These are phyloP conservation scores for Brassica nigra DNA, from an alignment of 345 rosid genomes.

Conservation along the genomic window DNA sequence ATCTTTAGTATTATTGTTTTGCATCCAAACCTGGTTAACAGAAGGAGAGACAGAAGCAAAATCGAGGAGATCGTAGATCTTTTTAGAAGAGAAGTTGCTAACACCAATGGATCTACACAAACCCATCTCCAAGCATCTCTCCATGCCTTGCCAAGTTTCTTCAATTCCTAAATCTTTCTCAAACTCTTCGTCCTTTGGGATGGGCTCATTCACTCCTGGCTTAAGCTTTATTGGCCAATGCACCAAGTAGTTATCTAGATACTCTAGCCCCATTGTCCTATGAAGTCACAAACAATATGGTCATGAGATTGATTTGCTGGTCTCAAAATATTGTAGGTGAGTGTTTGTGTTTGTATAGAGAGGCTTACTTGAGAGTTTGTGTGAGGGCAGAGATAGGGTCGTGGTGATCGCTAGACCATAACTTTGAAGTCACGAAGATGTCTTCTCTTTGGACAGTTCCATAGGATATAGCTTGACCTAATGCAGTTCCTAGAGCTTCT, in stretches of 20 bases:
- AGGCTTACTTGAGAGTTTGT: slow-evolving; percentile 51
- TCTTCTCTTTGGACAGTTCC: slow-evolving; percentile 58
- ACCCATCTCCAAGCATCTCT: slow-evolving; percentile 73
- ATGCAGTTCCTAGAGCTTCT: slow-evolving; percentile 75
- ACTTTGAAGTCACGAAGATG: slow-evolving; percentile 76
- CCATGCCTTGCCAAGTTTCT: slow-evolving; percentile 82
- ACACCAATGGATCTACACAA: slow-evolving; percentile 75
- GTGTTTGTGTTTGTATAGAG: not conserved
- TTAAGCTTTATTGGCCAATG: slow-evolving; percentile 93
- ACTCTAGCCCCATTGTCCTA: slow-evolving; percentile 74
- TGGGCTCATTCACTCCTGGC: slow-evolving; percentile 54
- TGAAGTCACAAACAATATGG: not conserved
- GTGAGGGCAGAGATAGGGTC: slow-evolving; percentile 75
- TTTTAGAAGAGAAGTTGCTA: slow-evolving; percentile 83
- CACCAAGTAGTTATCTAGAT: slow-evolving; percentile 80
- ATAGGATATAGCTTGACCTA: slow-evolving; percentile 48
- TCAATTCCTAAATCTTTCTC: slow-evolving; percentile 59
- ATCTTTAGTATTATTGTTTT: not conserved
- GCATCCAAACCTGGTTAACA: slow-evolving; percentile 58
- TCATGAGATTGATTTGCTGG: not conserved
- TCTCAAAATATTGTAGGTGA: not conserved
- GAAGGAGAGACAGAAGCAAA: slow-evolving; percentile 70
- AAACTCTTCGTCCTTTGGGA: slow-evolving; percentile 74
- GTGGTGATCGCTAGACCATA: slow-evolving; percentile 84
- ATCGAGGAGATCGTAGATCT: slow-evolving; percentile 54